Conservation (phyloP, 768 basidiomycete species). For the Suillus clintonianus region DNA sequence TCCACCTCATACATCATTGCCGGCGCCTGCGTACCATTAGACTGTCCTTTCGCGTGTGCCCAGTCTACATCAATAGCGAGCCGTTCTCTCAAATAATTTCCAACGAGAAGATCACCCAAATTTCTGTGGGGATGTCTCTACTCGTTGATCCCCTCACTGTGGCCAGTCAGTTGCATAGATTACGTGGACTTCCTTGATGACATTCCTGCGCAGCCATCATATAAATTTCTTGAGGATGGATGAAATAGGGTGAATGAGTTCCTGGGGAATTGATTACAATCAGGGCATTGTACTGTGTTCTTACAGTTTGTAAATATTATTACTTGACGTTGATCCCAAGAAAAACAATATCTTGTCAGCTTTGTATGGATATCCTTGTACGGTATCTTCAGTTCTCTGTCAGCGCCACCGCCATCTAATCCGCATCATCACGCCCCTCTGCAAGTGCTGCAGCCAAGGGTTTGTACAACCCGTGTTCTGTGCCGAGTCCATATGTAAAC, state of each 20-base stretch:
- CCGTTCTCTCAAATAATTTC: too few relatives aligned
- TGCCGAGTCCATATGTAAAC: constrained; percentile 80
- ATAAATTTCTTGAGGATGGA: too few relatives aligned
- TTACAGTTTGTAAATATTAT: neutral
- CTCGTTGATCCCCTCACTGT: too few relatives aligned
- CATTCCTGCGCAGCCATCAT: too few relatives aligned
- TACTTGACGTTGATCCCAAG: neutral
- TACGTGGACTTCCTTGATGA: too few relatives aligned
- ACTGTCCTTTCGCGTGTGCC: too few relatives aligned
- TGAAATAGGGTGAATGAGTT: neutral
- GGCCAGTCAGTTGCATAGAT: too few relatives aligned
- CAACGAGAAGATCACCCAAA: too few relatives aligned
- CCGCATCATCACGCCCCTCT: constrained; percentile 5
- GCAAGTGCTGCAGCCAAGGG: constrained; percentile 43
- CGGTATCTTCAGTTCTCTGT: neutral
- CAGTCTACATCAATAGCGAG: too few relatives aligned
- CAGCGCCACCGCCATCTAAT: neutral
- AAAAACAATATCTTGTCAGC: neutral
- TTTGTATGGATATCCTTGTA: neutral
- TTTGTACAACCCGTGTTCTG: constrained; percentile 71
- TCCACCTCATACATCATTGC: too few relatives aligned
- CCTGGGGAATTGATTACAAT: neutral
- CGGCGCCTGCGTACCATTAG: too few relatives aligned
- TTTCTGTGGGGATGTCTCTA: too few relatives aligned
- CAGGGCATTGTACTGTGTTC: neutral